Evolutionary conservation across 441 rosid species (phyloP), one percentile per base, ranked within the genome.

Genomic region (Erodium trifolium): DNA sequence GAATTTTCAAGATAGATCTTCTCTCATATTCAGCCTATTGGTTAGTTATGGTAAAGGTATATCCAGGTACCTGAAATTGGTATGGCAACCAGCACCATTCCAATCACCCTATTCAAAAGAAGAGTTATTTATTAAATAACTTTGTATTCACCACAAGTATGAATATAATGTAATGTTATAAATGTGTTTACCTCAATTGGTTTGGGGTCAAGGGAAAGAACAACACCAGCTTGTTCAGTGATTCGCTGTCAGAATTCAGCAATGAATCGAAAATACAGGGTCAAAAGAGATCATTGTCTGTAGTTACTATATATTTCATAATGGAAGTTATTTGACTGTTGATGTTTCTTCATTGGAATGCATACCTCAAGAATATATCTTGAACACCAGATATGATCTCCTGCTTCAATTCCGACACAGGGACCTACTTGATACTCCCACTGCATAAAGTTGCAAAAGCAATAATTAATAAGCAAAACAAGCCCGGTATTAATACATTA

Each of bases 361-460:
- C 34, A 27, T 80, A 88, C 98, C 97, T 91, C 97, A 63, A 93
- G 98, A 79, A 93, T 81, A 85, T 91, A 91, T 89, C 99, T 86
- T 11, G 99, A 87, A 82, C 84, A 78, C 96, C 97, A 93, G 55
- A 93, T 88, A 68, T 93, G 90, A 77, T 93, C 96, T 77, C 83
- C 99, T 35, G 93, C 99, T 0, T 91, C 99, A 72, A 93, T 91
- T 69, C 99, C 99, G 27, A 93, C 95, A 67, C 97, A 91, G 0
- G 99, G 99, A 66, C 99, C 97, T 17, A 93, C 97, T 80, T 91
- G 99, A 81, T 83, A 93, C 75, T 93, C 99, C 99, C 99, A 89
- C 99, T 91, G 77, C 82, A 79, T 11, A 68, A 39, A 71, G 53
- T 39, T 41, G 65, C 47, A 69, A 49, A 35, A 72, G 53, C 51